Conservation (phyloP, 2,329 filamentous ascomycete species). For the Colletotrichum lindemuthianum region DNA sequence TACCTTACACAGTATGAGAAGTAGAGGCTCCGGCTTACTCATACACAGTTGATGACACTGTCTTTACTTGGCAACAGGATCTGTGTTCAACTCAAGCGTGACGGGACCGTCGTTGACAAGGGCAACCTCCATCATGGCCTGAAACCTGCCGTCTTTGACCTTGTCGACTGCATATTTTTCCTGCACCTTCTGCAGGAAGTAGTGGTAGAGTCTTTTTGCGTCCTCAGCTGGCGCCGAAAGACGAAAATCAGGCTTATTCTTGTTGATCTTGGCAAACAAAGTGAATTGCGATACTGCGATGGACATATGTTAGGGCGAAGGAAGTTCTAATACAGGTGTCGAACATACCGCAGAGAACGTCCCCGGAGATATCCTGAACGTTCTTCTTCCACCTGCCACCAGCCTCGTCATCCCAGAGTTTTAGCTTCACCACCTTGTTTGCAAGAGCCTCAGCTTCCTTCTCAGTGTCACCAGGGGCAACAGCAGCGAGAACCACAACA, state of each 20-base stretch:
- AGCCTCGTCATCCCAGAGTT: conserved; percentile 86
- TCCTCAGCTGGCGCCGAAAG: conserved; percentile 82
- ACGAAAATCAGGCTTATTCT: conserved; percentile 95
- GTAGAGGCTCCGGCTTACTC: too few relatives aligned
- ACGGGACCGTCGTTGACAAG: conserved; percentile 83
- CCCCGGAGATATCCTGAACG: conserved; percentile 88
- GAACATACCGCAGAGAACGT: conserved; percentile 87
- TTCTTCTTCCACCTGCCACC: conserved; percentile 87
- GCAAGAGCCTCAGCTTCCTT: conserved; percentile 89
- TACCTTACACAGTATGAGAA: too few relatives aligned
- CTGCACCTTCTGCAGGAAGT: conserved; percentile 82
- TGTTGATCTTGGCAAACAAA: conserved; percentile 90
- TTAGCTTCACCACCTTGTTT: conserved; percentile 87
- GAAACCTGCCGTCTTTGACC: conserved; percentile 96
- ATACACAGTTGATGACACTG: neutral
- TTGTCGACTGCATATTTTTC: conserved; percentile 76
- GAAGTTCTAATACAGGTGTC: neutral
- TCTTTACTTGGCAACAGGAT: conserved; percentile 7
- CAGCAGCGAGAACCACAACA: conserved; percentile 88
- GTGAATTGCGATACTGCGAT: conserved; percentile 93
- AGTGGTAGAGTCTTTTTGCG: conserved; percentile 83
- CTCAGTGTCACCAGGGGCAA: conserved; percentile 88
- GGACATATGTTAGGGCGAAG: conserved; percentile 1
- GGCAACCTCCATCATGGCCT: conserved; percentile 98
- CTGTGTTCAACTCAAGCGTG: conserved; percentile 19